Conservation (phyloP, 2,329 filamentous ascomycete species). For the Microsporum ferrugineum region DNA sequence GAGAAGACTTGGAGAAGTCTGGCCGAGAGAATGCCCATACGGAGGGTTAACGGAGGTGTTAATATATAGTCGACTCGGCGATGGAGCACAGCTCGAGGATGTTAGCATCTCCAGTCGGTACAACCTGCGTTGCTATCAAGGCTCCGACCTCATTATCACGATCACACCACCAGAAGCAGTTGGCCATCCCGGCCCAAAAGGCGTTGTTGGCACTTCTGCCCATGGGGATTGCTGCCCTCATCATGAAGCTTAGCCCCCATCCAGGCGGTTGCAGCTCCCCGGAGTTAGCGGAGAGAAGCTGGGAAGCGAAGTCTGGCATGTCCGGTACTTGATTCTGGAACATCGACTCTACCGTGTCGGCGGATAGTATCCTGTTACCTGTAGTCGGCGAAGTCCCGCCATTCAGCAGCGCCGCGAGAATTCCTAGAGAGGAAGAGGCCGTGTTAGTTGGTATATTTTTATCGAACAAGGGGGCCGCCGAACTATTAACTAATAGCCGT, state of each 20-base stretch:
- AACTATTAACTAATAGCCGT: no score
- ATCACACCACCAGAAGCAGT: slow-evolving; percentile 54
- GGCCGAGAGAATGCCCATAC: neutral
- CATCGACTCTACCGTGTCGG: slow-evolving; percentile 51
- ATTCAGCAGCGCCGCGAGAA: slow-evolving; percentile 53
- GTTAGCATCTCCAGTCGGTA: slow-evolving; percentile 39
- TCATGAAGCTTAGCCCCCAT: slow-evolving; percentile 52
- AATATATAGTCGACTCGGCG: slow-evolving; percentile 13
- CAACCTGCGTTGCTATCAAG: slow-evolving; percentile 40
- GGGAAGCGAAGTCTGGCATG: slow-evolving; percentile 43
- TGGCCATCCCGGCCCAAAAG: slow-evolving; percentile 50
- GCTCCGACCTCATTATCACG: slow-evolving; percentile 48
- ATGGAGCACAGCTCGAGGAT: slow-evolving; percentile 34
- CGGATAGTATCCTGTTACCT: slow-evolving; percentile 42
- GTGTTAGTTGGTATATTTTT: neutral
- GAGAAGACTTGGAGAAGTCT: neutral
- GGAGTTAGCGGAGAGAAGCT: slow-evolving; percentile 38
- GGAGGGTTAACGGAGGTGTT: neutral
- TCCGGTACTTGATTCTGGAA: slow-evolving; percentile 52
- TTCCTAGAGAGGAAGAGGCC: slow-evolving; percentile 30
- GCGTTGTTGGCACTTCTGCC: slow-evolving; percentile 43
- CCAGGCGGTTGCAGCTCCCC: slow-evolving; percentile 49
- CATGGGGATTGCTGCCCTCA: slow-evolving; percentile 40
- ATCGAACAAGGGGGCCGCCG: no score
- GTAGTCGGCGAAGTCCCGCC: slow-evolving; percentile 50